A percentile compares a stretch with the other conserved stretches of the same genome.
phyloP scores from a whole-genome alignment of 2,329 filamentous ascomycete species.

The Sphaerulina vaccinii region DNA sequence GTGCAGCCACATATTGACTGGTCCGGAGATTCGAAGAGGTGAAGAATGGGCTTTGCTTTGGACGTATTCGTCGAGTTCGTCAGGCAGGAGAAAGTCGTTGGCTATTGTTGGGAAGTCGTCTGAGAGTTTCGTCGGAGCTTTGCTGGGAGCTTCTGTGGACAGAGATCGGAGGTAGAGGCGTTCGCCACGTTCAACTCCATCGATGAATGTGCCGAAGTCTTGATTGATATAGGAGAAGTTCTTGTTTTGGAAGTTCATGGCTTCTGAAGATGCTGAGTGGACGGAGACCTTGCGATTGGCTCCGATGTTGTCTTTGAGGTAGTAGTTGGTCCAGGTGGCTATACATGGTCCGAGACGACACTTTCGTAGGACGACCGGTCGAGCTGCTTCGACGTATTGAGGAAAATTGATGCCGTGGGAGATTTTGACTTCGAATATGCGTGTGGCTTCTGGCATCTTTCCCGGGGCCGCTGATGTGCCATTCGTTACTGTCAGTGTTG shows the following conservation, averaged over 20 bases:
- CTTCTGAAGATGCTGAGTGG: slow-evolving; percentile 63
- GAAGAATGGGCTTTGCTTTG: slow-evolving; percentile 70
- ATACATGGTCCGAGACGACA: slow-evolving; percentile 67
- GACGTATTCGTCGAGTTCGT: slow-evolving; percentile 56
- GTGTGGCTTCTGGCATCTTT: slow-evolving; percentile 22
- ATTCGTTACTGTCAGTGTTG: background rate
- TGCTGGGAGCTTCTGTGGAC: slow-evolving; percentile 66
- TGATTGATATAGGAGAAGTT: slow-evolving; percentile 77
- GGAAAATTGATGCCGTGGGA: slow-evolving; percentile 58
- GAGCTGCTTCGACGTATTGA: slow-evolving; percentile 55
- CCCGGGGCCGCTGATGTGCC: background rate
- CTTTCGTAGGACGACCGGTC: slow-evolving; percentile 65
- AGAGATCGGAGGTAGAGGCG: slow-evolving; percentile 76
- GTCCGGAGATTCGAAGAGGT: slow-evolving; percentile 74
- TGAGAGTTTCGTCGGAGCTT: slow-evolving; percentile 66
- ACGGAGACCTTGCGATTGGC: slow-evolving; percentile 66
- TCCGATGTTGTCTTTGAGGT: slow-evolving; percentile 64
- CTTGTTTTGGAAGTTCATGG: slow-evolving; percentile 79
- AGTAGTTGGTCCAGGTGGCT: slow-evolving; percentile 65
- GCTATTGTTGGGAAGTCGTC: slow-evolving; percentile 70
- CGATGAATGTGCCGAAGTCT: slow-evolving; percentile 65
- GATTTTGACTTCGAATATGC: slow-evolving; percentile 56
- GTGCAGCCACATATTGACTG: slow-evolving; percentile 84
- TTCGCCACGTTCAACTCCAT: slow-evolving; percentile 57
- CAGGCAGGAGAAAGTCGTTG: slow-evolving; percentile 67